Percentiles rank a stretch among this genome's conserved stretches.
These are phyloP conservation scores for Bretschneidera sinensis DNA, from an alignment of 345 rosid genomes.

Conservation along the genomic window DNA sequence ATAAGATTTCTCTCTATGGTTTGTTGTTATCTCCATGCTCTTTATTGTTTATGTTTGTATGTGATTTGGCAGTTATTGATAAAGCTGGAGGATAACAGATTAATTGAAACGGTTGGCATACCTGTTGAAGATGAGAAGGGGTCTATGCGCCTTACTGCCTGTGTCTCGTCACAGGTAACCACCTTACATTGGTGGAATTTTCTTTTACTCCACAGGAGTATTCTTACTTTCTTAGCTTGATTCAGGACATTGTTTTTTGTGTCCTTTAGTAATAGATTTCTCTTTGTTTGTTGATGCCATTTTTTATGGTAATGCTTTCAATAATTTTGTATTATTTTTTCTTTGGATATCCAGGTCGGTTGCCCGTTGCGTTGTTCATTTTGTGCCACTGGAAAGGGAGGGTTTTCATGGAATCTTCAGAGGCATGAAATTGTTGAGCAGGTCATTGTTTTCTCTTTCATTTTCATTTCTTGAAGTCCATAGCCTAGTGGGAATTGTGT, in stretches of 20 bases:
- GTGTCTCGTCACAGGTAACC: slow-evolving; percentile 89
- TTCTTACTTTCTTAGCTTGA: background rate
- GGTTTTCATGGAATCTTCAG: slow-evolving; percentile 83
- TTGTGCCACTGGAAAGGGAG: slow-evolving; percentile 99
- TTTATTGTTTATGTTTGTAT: background rate
- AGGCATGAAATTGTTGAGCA: slow-evolving; percentile 91
- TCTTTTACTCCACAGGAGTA: background rate
- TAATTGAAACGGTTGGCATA: slow-evolving; percentile 97
- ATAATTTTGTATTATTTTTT: slow-evolving; percentile 2
- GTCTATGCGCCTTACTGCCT: slow-evolving; percentile 82
- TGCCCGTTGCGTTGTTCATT: slow-evolving; percentile 96
- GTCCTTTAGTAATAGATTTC: background rate
- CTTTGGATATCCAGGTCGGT: slow-evolving; percentile 61
- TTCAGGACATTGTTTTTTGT: background rate
- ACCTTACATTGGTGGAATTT: background rate
- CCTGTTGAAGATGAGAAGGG: slow-evolving; percentile 82
- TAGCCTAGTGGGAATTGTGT: background rate
- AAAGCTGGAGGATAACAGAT: slow-evolving; percentile 76
- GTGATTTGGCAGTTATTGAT: slow-evolving; percentile 53
- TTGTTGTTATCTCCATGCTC: background rate
- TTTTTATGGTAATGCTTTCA: background rate
- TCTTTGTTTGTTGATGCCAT: background rate
- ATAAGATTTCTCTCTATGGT: background rate
- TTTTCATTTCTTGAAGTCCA: slow-evolving; percentile 4
- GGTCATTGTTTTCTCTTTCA: slow-evolving; percentile 30